Base-by-base conservation (phyloP, 148 eudicot species). In the Rheum nobile region DNA sequence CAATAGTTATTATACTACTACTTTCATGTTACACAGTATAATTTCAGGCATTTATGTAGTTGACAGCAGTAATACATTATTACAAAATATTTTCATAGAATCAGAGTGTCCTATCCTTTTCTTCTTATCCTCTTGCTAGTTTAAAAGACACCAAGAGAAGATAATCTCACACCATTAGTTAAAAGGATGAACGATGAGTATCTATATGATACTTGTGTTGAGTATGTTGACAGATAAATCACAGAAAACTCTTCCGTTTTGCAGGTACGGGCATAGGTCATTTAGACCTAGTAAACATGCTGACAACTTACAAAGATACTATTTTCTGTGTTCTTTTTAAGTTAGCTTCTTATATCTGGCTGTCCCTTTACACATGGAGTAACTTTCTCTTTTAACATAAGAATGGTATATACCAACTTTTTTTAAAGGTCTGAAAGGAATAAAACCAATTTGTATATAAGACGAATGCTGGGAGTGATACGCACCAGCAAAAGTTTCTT, bases 401-500 rank as follows among this genome's bases (percentile, higher is more conserved):
- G 32, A 10, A 13, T 24, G 29, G 26, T 50, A 21, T 22, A 6
- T 3, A 9, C 43, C 43, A 41, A 41, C 2, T 2, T 37, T 37
- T 37, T 6, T 22, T n/a, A 21, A 24, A 21, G 63, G 29, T 9
- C 31, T 0, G 29, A 57, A 57, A 26, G 17, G 67, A 0, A 19
- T 54, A 54, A 54, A 54, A 54, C 29, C 28, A 54, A 54, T 22
- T 21, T 8, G 29, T 54, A 57, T 28, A 13, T 26, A 24, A 57
- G 6, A 9, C 26, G 34, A 48, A 48, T 48, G 32, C 24, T 55
- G 0, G 34, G 67, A 57, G 34, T 3, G 67, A 57, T 57, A 78
- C 85, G 77, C 86, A 94, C 98, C 96, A 94, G 84, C 77, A 94
- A 84, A 57, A 89, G 89, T 75, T 94, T 94, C 85, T 91, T 94